Evolutionary conservation across 225 moss, liverwort and hornwort species (phyloP), one percentile per base, ranked within the genome.

Genomic region (Marchantia paleacea): DNA sequence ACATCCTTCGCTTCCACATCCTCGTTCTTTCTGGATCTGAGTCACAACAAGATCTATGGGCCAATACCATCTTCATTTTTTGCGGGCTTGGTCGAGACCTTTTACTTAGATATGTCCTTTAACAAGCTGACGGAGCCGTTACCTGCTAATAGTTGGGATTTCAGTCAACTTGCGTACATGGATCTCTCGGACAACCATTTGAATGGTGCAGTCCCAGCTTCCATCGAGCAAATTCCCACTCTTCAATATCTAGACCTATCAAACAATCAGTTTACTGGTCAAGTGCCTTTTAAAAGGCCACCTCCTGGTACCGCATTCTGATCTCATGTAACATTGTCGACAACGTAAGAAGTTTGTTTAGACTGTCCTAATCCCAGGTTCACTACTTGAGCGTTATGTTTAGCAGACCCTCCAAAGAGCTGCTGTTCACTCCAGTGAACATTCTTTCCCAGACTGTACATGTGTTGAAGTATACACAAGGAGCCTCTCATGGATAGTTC

Each of bases 191-290:
- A 55, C 57, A 82, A 82, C 52, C 31, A 62, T 13, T 31, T 82
- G n/a, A 60, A 5, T 16, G 82, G 82, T 18, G 1, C 52, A 22
- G 69, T 82, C 18, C 82, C 82, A 1, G 69, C 50, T 0, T 15
- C 91, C 73, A 70, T 97, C 11, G 83, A 86, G n/a, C 57, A 80
- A 10, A 83, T 93, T 25, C 87, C 85, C 28, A 52, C 28, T 28
- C 81, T 94, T 14, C 87, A 90, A 80, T 89, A 80, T 68, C 80
- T 97, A 14, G 72, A 81, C 7, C 83, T 97, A 15, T 89, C 96
- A 52, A 86, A 90, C 50, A 97, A 97, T 67, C 28, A 69, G 0
- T 85, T 96, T 25, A 85, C 86, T 10, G 94, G 94, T 12, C 88
- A 53, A 25, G 80, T 96, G 19, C 94, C 94, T 0, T 81, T 79